These are phyloP conservation scores for Eudorina sp. DNA, from an alignment of 139 green algal genomes.

Conservation along the genomic window DNA sequence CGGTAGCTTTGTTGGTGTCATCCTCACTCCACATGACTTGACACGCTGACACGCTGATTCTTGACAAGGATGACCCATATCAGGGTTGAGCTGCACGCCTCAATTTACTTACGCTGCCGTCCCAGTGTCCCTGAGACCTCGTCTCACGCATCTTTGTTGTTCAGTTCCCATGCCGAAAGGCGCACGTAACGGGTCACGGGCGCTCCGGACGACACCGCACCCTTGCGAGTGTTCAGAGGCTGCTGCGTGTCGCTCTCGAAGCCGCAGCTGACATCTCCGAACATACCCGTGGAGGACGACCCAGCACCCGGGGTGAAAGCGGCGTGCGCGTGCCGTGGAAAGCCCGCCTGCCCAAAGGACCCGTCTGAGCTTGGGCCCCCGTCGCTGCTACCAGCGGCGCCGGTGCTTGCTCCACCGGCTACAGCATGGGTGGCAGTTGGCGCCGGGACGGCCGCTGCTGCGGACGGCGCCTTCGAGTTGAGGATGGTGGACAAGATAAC, in stretches of 20 bases:
- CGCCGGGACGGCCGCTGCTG: neutral
- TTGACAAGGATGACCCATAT: no score
- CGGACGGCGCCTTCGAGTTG: neutral
- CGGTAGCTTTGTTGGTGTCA: no score
- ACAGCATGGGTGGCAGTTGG: neutral
- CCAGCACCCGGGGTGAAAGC: neutral
- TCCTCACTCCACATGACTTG: no score
- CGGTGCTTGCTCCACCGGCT: neutral
- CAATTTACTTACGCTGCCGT: no score
- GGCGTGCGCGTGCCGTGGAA: neutral
- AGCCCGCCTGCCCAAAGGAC: neutral
- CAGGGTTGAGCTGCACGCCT: no score
- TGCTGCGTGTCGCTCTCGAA: neutral
- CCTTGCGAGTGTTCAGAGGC: neutral
- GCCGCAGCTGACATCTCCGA: neutral
- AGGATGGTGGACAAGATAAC: conserved; percentile 54
- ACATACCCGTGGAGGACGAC: neutral
- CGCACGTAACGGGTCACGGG: neutral
- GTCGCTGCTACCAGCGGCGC: neutral
- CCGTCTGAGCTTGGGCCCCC: neutral
- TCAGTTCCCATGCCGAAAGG: neutral
- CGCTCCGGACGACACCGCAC: neutral
- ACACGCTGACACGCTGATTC: no score
- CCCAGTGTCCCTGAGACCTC: no score
- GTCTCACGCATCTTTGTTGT: neutral